These are phyloP conservation scores for Alternaria ethzedia DNA, from an alignment of 2,329 filamentous ascomycete genomes.

Conservation along the genomic window DNA sequence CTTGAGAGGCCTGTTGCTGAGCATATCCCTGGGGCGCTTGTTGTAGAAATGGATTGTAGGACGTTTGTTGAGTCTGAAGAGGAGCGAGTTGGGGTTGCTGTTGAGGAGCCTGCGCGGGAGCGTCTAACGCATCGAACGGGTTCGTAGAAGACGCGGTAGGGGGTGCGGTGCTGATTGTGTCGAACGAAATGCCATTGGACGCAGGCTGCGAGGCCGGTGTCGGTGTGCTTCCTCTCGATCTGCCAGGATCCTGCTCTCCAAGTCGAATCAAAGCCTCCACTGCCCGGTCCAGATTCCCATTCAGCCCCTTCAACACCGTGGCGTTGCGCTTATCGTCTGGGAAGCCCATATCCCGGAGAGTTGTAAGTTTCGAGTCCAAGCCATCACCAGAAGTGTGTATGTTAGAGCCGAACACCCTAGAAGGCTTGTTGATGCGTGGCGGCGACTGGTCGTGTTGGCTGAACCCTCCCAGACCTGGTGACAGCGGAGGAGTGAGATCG, in stretches of 20 bases:
- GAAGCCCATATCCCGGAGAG: conserved; percentile 91
- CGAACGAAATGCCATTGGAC: conserved; percentile 53
- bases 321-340: conserved; percentile 80
- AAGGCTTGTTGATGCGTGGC: conserved; percentile 66
- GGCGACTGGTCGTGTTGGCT: conserved; percentile 39
- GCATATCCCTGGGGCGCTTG: conserved; percentile 40
- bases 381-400: conserved; percentile 63
- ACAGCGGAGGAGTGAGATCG: conserved; percentile 56
- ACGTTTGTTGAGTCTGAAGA: conserved; percentile 40
- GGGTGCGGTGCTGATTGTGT: conserved; percentile 45
- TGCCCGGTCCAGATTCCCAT: conserved; percentile 83
- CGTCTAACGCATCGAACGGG: conserved; percentile 55
- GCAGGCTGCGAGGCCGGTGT: conserved; percentile 58
- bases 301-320: conserved; percentile 79
- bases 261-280: conserved; percentile 84
- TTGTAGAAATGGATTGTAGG: conserved; percentile 74
- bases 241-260: conserved; percentile 63
- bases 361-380: conserved; percentile 76
- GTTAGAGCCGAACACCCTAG: conserved; percentile 70
- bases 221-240: conserved; percentile 56
- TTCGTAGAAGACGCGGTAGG: conserved; percentile 41
- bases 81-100: conserved; percentile 36
- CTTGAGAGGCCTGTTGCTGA: conserved; percentile 25
- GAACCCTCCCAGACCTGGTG: conserved; percentile 42
- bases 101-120: conserved; percentile 29